Evolutionary conservation across 495 filamentous ascomycete species (phyloP).

Genomic region (Penicillium macrosclerotiorum): DNA sequence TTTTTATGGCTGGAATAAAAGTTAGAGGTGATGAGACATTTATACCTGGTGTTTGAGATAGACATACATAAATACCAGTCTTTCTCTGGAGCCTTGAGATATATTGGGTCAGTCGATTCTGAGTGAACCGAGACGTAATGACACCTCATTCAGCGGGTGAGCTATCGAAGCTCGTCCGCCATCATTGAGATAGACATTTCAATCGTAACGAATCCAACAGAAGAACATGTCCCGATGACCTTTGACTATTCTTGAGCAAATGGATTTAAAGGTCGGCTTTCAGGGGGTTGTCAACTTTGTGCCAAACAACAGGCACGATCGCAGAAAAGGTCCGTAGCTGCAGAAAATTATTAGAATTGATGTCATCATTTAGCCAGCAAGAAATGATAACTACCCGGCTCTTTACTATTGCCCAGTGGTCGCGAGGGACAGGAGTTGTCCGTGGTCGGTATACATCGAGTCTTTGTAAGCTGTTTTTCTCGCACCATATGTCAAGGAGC

Average conservation of each 20-base stretch:
- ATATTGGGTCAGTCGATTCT: no score
- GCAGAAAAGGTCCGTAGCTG: conserved; percentile 4
- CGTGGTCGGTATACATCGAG: conserved; percentile 18
- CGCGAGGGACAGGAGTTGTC: not conserved
- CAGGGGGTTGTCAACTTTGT: conserved; percentile 7
- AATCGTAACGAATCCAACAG: no score
- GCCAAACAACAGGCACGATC: conserved; percentile 1
- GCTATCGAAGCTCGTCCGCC: no score
- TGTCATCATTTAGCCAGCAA: not conserved
- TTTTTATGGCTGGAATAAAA: no score
- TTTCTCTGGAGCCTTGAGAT: no score
- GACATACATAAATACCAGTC: no score
- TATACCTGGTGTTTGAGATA: no score
- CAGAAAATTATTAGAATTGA: not conserved
- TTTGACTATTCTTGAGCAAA: not conserved
- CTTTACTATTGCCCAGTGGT: conserved; percentile 14
- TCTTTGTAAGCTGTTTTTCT: conserved; percentile 9
- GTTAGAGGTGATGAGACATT: no score
- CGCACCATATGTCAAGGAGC: conserved; percentile 21
- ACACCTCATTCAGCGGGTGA: no score
- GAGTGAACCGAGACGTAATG: no score
- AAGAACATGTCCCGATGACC: no score
- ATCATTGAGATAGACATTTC: no score
- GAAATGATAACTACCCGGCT: conserved; percentile 8
- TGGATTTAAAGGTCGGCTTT: not conserved